These are phyloP conservation scores for Metschnikowia bowlesiae DNA, from an alignment of 805 yeast genomes.

Conservation along the genomic window DNA sequence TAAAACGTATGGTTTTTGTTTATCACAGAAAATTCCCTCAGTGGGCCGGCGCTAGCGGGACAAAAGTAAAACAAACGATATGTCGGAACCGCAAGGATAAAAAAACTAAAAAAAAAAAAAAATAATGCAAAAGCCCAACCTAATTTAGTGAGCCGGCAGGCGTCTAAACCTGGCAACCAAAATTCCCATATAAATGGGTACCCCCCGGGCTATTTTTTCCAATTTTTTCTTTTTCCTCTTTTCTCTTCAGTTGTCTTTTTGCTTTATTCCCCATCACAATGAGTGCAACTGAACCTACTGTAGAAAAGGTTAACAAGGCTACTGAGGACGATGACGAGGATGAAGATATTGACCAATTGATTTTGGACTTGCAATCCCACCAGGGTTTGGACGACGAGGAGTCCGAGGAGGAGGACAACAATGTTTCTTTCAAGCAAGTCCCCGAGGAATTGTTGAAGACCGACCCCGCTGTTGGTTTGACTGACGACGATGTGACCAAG, in stretches of 20 bases:
- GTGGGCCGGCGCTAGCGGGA: conserved; percentile 7
- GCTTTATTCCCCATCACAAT: conserved; percentile 12
- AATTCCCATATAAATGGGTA: conserved; percentile 16
- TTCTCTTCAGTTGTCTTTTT: conserved; percentile 14
- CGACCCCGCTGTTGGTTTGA: conserved; percentile 72
- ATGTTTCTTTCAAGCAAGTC: conserved; percentile 55
- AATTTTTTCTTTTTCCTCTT: conserved; percentile 5
- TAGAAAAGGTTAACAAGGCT: conserved; percentile 49
- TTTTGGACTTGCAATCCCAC: conserved; percentile 74
- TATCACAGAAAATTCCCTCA: conserved; percentile 20
- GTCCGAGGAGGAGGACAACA: conserved; percentile 29
- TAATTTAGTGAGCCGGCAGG: conserved; percentile 5
- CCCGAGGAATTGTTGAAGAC: conserved; percentile 85
- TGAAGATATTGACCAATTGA: conserved; percentile 58
- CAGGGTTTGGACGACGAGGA: conserved; percentile 34
- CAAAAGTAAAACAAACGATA: conserved; percentile 8
- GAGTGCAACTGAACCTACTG: conserved; percentile 49
- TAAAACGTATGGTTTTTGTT: conserved; percentile 19
- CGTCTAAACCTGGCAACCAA: conserved; percentile 4
- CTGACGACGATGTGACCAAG: conserved; percentile 69
- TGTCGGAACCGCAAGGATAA: conserved; percentile 5
- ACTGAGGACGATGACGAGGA: conserved; percentile 49
- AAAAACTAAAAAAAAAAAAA: conserved; percentile 6
- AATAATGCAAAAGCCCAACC: conserved; percentile 3
- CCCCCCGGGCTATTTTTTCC: conserved; percentile 7